phyloP scores from a whole-genome alignment of 2,329 filamentous ascomycete species.

The Trichophyton simii region DNA sequence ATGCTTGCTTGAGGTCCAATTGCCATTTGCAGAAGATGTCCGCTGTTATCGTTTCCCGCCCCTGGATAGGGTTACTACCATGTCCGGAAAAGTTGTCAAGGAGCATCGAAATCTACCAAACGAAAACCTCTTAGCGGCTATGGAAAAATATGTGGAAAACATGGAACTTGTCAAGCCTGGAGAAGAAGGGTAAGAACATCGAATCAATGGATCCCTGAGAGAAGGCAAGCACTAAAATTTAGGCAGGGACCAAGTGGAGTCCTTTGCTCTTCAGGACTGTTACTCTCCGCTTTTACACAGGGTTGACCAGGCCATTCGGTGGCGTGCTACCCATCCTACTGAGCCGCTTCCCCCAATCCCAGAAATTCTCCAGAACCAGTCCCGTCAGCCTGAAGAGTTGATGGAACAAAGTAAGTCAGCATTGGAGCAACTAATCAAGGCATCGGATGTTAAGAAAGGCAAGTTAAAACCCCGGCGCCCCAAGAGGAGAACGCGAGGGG shows the following conservation, averaged over 20 bases:
- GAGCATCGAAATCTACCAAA: constrained; percentile 75
- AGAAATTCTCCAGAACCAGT: constrained; percentile 57
- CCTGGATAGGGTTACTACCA: constrained; percentile 71
- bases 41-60: constrained; percentile 85
- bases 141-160: constrained; percentile 82
- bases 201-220: not conserved
- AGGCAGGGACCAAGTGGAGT: constrained; percentile 47
- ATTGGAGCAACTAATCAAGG: constrained; percentile 52
- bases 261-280: constrained; percentile 64
- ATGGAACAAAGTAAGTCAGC: constrained; percentile 44
- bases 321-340: constrained; percentile 63
- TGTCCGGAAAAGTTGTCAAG: constrained; percentile 67
- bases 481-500: not conserved
- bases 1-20: constrained; percentile 74
- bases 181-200: constrained; percentile 52
- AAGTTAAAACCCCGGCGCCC: constrained; percentile 19
- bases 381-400: constrained; percentile 57
- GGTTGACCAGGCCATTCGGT: constrained; percentile 71
- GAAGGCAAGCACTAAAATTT: constrained; percentile 5
- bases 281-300: constrained; percentile 81
- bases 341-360: constrained; percentile 50
- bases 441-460: constrained; percentile 75
- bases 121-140: constrained; percentile 60
- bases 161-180: constrained; percentile 74
- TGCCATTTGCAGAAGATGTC: constrained; percentile 89